phyloP scores from a whole-genome alignment of 495 filamentous ascomycete species.

The Hypoxylon subgilvum region DNA sequence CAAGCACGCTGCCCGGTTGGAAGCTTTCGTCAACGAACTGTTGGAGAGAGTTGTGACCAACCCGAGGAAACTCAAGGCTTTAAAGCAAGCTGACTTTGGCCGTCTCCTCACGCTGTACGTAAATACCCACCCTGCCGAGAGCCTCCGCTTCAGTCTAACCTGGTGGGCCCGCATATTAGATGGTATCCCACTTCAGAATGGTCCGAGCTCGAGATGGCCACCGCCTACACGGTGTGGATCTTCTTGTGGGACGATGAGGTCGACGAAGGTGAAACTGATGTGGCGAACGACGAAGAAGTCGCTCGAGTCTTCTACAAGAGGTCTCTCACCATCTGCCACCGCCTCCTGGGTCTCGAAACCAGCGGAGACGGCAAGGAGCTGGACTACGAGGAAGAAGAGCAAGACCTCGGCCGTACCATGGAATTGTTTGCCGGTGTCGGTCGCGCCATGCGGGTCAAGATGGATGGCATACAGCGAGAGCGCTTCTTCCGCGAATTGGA shows the following conservation, averaged over 20 bases:
- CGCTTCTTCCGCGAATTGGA: slow-evolving; percentile 38
- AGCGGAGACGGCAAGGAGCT: neutral
- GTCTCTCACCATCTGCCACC: slow-evolving; percentile 32
- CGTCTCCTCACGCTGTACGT: slow-evolving; percentile 40
- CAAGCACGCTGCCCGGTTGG: slow-evolving; percentile 24
- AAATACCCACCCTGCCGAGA: neutral
- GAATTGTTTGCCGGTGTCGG: slow-evolving; percentile 35
- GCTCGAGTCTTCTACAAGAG: slow-evolving; percentile 38
- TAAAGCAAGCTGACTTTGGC: slow-evolving; percentile 38
- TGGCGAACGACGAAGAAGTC: slow-evolving; percentile 30
- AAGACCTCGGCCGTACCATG: slow-evolving; percentile 36
- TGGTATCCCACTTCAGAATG: slow-evolving; percentile 43
- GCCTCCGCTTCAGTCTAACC: neutral
- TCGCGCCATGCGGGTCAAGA: slow-evolving; percentile 17
- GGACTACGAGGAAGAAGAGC: neutral
- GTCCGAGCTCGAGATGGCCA: slow-evolving; percentile 37
- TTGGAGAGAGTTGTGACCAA: slow-evolving; percentile 38
- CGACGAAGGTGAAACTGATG: slow-evolving; percentile 41
- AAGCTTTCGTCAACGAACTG: slow-evolving; percentile 22
- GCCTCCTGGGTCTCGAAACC: slow-evolving; percentile 27
- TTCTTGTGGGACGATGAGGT: slow-evolving; percentile 43
- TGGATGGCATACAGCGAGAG: slow-evolving; percentile 35
- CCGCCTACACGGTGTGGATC: slow-evolving; percentile 41
- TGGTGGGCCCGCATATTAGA: slow-evolving; percentile 14
- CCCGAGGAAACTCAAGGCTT: slow-evolving; percentile 36